These are phyloP conservation scores for Boechera retrofracta DNA, from an alignment of 345 rosid genomes.

Conservation along the genomic window DNA sequence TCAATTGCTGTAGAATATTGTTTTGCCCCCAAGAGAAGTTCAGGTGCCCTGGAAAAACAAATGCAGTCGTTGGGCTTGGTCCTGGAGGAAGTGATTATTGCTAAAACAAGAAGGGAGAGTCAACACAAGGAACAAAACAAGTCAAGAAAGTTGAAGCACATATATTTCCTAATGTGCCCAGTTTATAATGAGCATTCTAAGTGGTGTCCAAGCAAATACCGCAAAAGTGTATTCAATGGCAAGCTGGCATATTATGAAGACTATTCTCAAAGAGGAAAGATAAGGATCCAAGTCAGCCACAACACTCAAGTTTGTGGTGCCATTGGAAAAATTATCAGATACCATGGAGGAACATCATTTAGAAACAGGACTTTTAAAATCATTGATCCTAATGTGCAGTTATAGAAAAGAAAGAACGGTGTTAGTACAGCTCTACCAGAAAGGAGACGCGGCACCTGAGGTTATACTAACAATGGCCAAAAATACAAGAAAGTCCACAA, in stretches of 20 bases:
- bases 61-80: conserved; percentile 41
- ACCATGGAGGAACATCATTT: neutral
- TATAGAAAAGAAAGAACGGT: conserved; percentile 4
- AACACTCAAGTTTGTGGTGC: conserved; percentile 17
- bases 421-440: conserved; percentile 22
- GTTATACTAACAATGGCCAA: conserved; percentile 27
- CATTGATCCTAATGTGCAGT: conserved; percentile 18
- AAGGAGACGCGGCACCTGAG: neutral
- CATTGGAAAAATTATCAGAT: neutral
- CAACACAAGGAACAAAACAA: conserved; percentile 32
- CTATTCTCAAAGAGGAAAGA: conserved; percentile 7
- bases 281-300: neutral
- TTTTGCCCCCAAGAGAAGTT: conserved; percentile 91
- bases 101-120: conserved; percentile 39
- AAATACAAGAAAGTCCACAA: neutral
- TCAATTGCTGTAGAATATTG: conserved; percentile 98
- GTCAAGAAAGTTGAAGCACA: conserved; percentile 16
- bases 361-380: conserved; percentile 9
- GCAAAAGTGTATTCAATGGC: conserved; percentile 10
- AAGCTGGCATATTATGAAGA: conserved; percentile 8
- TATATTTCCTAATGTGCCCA: conserved; percentile 21
- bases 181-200: neutral
- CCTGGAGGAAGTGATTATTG: conserved; percentile 27
- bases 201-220: conserved; percentile 5
- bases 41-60: conserved; percentile 86